Conservation (phyloP, 805 yeast genomes). For the Metschnikowia shivogae region DNA sequence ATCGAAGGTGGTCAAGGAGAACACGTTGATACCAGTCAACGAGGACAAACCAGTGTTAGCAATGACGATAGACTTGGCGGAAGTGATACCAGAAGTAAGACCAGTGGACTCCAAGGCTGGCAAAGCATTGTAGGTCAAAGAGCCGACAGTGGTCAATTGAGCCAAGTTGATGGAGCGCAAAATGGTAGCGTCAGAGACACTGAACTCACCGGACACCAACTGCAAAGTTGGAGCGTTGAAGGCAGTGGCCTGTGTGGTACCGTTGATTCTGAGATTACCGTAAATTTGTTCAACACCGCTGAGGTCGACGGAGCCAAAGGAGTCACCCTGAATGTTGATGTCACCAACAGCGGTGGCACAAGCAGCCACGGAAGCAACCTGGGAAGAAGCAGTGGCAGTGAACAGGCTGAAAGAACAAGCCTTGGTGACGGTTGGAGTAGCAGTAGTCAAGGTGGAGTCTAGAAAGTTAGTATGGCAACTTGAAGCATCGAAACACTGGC, state of each 20-base stretch:
- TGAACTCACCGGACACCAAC: slow-evolving; percentile 68
- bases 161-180: slow-evolving; percentile 72
- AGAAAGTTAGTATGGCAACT: slow-evolving; percentile 11
- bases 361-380: slow-evolving; percentile 65
- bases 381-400: slow-evolving; percentile 77
- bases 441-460: slow-evolving; percentile 47
- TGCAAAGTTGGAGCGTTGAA: slow-evolving; percentile 78
- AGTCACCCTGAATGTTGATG: slow-evolving; percentile 60
- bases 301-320: slow-evolving; percentile 57
- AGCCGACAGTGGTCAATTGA: slow-evolving; percentile 73
- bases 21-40: slow-evolving; percentile 60
- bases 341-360: slow-evolving; percentile 84
- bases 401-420: slow-evolving; percentile 61
- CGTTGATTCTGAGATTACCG: slow-evolving; percentile 68
- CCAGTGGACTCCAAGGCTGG: slow-evolving; percentile 75
- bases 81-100: slow-evolving; percentile 64
- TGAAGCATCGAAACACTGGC: too few relatives aligned
- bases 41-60: slow-evolving; percentile 71
- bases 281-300: slow-evolving; percentile 71
- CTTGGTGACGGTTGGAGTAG: slow-evolving; percentile 53
- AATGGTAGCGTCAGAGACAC: slow-evolving; percentile 58
- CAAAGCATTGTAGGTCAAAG: slow-evolving; percentile 74
- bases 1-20: slow-evolving; percentile 51
- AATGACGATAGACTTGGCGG: slow-evolving; percentile 65
- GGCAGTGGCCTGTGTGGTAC: slow-evolving; percentile 57